These are phyloP conservation scores for Nakazawaea ambrosiae DNA, from an alignment of 805 yeast species.

Conservation along the genomic window DNA sequence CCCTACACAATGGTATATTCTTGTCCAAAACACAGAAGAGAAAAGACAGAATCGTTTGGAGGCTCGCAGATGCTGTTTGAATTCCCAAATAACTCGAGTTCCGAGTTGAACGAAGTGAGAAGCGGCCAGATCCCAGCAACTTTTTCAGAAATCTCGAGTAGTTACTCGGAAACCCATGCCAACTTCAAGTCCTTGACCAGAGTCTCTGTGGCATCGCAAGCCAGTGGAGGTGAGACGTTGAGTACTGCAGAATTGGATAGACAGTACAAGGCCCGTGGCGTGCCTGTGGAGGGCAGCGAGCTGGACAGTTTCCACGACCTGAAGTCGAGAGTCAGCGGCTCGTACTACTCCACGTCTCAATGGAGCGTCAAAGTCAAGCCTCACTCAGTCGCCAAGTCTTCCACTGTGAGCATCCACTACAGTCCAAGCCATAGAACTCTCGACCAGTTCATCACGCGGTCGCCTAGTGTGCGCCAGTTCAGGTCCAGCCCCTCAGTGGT, in stretches of 20 bases:
- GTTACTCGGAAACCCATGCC: not conserved
- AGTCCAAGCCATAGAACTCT: not conserved
- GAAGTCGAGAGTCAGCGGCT: not conserved
- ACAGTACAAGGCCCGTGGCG: no score
- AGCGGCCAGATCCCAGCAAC: not conserved
- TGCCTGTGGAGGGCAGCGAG: no score
- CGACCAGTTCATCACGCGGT: conserved; percentile 1
- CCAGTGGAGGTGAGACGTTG: not conserved
- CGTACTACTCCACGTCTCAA: not conserved
- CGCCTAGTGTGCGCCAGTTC: conserved; percentile 3
- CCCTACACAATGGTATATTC: not conserved
- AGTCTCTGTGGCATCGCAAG: conserved; percentile 6
- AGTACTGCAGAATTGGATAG: conserved; percentile 2
- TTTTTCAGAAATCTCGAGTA: conserved; percentile 3
- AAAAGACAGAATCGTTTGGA: conserved; percentile 10
- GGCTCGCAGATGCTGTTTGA: conserved; percentile 10
- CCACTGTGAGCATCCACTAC: not conserved
- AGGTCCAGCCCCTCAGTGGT: conserved; percentile 1
- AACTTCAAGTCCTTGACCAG: conserved; percentile 4
- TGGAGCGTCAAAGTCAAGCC: not conserved
- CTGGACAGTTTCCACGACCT: not conserved
- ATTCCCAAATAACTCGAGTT: conserved; percentile 5
- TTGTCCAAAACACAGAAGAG: conserved; percentile 2
- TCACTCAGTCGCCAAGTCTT: no score
- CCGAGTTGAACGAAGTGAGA: not conserved